Evolutionary conservation across 208 protist species (phyloP).

Genomic region (Leishmania major): DNA sequence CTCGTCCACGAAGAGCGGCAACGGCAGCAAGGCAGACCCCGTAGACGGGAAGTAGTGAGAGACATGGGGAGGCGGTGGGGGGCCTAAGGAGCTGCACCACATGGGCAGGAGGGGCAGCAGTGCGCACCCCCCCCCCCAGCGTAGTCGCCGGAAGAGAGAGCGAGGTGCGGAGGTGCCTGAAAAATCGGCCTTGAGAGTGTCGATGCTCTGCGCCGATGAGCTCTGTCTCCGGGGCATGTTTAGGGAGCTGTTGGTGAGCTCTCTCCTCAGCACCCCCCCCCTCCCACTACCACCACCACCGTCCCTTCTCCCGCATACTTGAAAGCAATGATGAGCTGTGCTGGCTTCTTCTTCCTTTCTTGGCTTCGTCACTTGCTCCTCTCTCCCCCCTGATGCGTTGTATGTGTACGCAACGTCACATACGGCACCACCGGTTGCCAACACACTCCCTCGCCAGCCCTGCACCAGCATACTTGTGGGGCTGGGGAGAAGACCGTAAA

Average conservation of each 20-base stretch:
- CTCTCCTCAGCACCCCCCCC: background rate
- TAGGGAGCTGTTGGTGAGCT: background rate
- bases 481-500: background rate
- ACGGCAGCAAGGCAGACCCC: slow-evolving; percentile 4
- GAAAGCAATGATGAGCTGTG: background rate
- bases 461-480: background rate
- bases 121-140: background rate
- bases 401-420: slow-evolving; percentile 1
- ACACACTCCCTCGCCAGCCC: background rate
- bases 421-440: background rate
- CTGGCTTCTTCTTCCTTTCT: background rate
- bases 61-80: background rate
- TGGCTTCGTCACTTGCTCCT: background rate
- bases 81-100: background rate
- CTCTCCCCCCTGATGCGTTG: background rate
- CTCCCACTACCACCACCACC: background rate
- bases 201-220: background rate
- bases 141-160: background rate
- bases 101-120: background rate
- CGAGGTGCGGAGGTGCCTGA: background rate
- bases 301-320: background rate
- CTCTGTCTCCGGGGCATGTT: background rate
- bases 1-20: slow-evolving; percentile 11
- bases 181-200: background rate
- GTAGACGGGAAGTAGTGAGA: slow-evolving; percentile 26